Evolutionary conservation across 2,329 filamentous ascomycete genomes (phyloP).

Genomic region (Arthrobotrys pseudoclavata): DNA sequence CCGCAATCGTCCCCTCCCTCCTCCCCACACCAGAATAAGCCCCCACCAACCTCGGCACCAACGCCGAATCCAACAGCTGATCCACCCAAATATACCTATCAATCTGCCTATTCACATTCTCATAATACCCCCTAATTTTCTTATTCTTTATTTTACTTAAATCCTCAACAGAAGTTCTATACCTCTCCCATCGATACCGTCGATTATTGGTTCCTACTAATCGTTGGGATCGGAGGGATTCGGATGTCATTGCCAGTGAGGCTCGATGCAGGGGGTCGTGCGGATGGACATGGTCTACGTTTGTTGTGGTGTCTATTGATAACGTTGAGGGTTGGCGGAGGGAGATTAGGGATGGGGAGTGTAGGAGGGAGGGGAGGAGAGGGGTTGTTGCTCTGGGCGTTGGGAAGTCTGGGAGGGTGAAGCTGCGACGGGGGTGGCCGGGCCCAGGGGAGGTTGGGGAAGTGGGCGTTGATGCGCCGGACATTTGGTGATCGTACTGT

Average conservation of each 20-base stretch:
- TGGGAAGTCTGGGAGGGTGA: constrained; percentile 45
- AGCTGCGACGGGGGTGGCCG: constrained; percentile 27
- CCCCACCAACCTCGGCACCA: constrained; percentile 91
- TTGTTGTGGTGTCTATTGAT: constrained; percentile 11
- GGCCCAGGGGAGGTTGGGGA: constrained; percentile 1
- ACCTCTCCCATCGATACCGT: constrained; percentile 85
- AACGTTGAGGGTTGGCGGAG: constrained; percentile 7
- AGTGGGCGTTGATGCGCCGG: constrained; percentile 16
- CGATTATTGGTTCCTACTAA: constrained; percentile 91
- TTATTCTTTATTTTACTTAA: constrained; percentile 78
- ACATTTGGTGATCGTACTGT: constrained; percentile 6
- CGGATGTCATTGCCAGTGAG: constrained; percentile 37
- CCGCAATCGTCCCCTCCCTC: constrained; percentile 26
- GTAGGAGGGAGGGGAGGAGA: constrained; percentile 36
- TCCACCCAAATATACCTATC: constrained; percentile 96
- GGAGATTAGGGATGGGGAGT: constrained; percentile 32
- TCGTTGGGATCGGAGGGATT: constrained; percentile 66
- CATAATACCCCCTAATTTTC: constrained; percentile 85
- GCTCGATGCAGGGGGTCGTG: constrained; percentile 36
- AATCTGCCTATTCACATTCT: constrained; percentile 87
- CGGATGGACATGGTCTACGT: background rate
- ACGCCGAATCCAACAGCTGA: constrained; percentile 86
- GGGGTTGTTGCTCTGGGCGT: constrained; percentile 26
- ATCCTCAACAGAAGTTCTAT: constrained; percentile 85
- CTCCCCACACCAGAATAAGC: constrained; percentile 56